Evolutionary conservation across 768 basidiomycete species (phyloP).

Genomic region (Hygrophorus russula): DNA sequence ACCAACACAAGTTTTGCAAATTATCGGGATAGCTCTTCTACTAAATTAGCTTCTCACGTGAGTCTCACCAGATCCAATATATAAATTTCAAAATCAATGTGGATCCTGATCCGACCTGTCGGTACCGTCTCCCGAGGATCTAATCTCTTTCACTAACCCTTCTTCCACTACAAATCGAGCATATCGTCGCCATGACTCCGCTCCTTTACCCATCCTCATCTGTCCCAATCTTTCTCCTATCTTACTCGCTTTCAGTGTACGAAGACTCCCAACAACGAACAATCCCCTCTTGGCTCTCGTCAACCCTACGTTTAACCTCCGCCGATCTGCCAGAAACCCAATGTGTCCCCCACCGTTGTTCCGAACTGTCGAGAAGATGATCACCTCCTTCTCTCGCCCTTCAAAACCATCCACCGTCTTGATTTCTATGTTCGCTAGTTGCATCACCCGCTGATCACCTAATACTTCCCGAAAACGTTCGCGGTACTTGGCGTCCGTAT

Average conservation of each 20-base stretch:
- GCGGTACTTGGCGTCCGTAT: slow-evolving; percentile 37
- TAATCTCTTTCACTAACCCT: slow-evolving; percentile 40
- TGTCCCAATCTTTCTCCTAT: slow-evolving; percentile 13
- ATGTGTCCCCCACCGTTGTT: slow-evolving; percentile 70
- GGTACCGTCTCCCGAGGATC: too few species aligned
- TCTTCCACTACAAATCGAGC: slow-evolving; percentile 41
- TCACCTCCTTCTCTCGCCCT: slow-evolving; percentile 86
- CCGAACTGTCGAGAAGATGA: slow-evolving; percentile 85
- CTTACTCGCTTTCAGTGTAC: slow-evolving; percentile 46
- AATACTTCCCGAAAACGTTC: slow-evolving; percentile 47
- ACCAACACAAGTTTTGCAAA: too few species aligned
- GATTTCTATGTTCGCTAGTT: slow-evolving; percentile 64
- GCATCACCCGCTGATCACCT: slow-evolving; percentile 53
- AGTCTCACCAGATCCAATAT: too few species aligned
- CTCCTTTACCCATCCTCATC: slow-evolving; percentile 26
- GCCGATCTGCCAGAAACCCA: slow-evolving; percentile 80
- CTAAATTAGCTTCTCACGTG: neutral
- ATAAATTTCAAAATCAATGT: too few species aligned
- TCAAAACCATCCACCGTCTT: slow-evolving; percentile 95
- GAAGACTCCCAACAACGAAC: slow-evolving; percentile 67
- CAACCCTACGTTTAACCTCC: slow-evolving; percentile 83
- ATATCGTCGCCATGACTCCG: slow-evolving; percentile 51
- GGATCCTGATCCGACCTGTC: too few species aligned
- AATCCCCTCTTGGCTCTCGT: slow-evolving; percentile 83
- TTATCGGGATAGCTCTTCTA: too few species aligned